Evolutionary conservation across 768 basidiomycete species (phyloP), one percentile per base, ranked within the genome.

Genomic region (Leucosporidium creatinivorum): DNA sequence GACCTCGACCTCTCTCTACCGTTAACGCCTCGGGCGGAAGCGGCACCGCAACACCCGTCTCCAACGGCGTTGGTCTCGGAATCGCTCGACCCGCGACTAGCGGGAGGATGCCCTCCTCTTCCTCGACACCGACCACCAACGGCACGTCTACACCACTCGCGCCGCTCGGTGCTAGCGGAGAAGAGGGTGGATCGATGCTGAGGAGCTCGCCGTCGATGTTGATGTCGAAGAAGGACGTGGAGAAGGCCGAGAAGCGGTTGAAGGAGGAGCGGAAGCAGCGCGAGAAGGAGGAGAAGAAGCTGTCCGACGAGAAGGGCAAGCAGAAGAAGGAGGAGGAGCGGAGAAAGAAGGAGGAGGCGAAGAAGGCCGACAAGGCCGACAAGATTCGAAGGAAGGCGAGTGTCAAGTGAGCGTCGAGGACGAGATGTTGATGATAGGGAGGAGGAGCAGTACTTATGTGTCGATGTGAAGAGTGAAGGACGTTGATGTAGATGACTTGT

Each of bases 181-280:
- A 44, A 7, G 31, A 21, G 3, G 44, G 17, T 3, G 58, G 58
- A 4, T 39, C 58, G 44, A 17, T 25, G 44, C 25, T 59, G 15
- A 17, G 19, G 15, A 30, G 26, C 26, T 15, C 44, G 25, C 58
- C 28, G n/a, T 15, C 65, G 15, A 61, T 62, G 26, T 25, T 51
- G 15, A 39, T 66, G 36, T 44, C 61, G 33, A 66, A 58, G 54
- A 72, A 72, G 66, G 70, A 72, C 26, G 54, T 51, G 23, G 70
- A 72, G 55, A 44, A 15, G 39, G 39, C 39, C 39, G 39, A 44
- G 39, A 60, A 61, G 64, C 58, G 58, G 4, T 17, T 54, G 30
- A 72, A 72, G 55, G 70, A 72, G 64, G 67, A 68, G 61, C 62
- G 61, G 49, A 72, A 71, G 66, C 61, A 61, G 44, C 30, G 69